A percentile compares a stretch with the other conserved stretches of the same genome.
phyloP scores from a whole-genome alignment of 441 rosid species.

The Pelargonium citronellum region DNA sequence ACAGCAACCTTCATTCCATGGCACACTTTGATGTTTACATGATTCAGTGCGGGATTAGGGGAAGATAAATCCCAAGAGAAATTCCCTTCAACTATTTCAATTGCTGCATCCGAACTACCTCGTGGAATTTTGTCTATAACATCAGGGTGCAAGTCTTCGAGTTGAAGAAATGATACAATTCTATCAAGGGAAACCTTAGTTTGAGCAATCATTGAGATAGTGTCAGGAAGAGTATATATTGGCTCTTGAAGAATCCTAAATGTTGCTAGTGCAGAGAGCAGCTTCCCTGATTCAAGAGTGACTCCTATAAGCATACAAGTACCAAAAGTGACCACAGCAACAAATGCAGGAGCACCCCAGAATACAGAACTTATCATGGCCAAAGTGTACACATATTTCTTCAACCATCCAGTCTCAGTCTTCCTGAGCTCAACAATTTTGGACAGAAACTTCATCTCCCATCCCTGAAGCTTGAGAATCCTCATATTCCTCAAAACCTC shows the following conservation, averaged over 20 bases:
- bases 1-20: constrained; percentile 56
- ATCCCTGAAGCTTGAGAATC: constrained; percentile 64
- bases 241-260: constrained; percentile 56
- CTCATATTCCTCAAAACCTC: constrained; percentile 54
- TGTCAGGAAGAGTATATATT: constrained; percentile 46
- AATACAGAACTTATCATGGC: constrained; percentile 36
- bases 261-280: constrained; percentile 63
- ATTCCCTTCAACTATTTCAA: constrained; percentile 43
- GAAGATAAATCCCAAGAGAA: constrained; percentile 52
- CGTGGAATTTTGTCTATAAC: constrained; percentile 34
- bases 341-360: constrained; percentile 52
- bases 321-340: constrained; percentile 50
- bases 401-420: constrained; percentile 47
- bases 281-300: constrained; percentile 58
- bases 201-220: constrained; percentile 48
- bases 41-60: constrained; percentile 35
- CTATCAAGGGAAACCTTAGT: constrained; percentile 63
- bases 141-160: constrained; percentile 45
- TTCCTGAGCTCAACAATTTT: constrained; percentile 40
- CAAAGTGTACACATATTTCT: constrained; percentile 33
- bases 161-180: constrained; percentile 47
- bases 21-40: constrained; percentile 35
- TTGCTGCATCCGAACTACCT: constrained; percentile 37
- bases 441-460: constrained; percentile 65
- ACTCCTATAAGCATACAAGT: constrained; percentile 41